Evolutionary conservation across 169 alveolate genomes (phyloP).

Genomic region (Plasmodium coatneyi): DNA sequence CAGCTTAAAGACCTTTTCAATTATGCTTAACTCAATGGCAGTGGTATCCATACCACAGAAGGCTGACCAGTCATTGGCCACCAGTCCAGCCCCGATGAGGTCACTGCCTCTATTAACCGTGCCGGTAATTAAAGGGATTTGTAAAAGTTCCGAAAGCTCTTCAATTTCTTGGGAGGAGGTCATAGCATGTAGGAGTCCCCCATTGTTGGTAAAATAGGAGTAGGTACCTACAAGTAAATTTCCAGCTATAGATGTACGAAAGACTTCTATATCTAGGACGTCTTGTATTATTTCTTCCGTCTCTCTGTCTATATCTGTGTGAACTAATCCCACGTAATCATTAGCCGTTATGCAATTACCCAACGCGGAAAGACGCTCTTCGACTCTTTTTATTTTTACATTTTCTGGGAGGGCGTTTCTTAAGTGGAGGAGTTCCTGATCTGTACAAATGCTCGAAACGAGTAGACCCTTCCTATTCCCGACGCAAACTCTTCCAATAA

Average conservation of each 20-base stretch:
- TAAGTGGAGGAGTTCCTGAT: conserved; percentile 95
- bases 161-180: conserved; percentile 98
- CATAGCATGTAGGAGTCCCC: conserved; percentile 97
- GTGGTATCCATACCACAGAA: conserved; percentile 99
- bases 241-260: conserved; percentile 99
- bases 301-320: conserved; percentile 98
- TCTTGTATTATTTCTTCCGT: conserved; percentile 99
- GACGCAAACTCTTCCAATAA: conserved; percentile 97
- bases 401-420: conserved; percentile 97
- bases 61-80: conserved; percentile 99
- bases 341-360: conserved; percentile 98
- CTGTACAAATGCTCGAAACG: conserved; percentile 98
- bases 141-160: conserved; percentile 95
- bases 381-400: conserved; percentile 95
- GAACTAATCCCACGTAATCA: conserved; percentile 98
- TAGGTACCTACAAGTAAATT: conserved; percentile 98
- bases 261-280: conserved; percentile 97
- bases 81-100: conserved; percentile 93
- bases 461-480: conserved; percentile 97
- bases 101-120: conserved; percentile 99
- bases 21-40: conserved; percentile 96
- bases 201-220: conserved; percentile 95
- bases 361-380: conserved; percentile 98
- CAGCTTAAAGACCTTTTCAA: conserved; percentile 95
- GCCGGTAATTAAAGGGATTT: conserved; percentile 98